A percentile compares a stretch with the other conserved stretches of the same genome.
These are phyloP conservation scores for Podospora anserina DNA, from an alignment of 495 filamentous ascomycete genomes.

Conservation along the genomic window DNA sequence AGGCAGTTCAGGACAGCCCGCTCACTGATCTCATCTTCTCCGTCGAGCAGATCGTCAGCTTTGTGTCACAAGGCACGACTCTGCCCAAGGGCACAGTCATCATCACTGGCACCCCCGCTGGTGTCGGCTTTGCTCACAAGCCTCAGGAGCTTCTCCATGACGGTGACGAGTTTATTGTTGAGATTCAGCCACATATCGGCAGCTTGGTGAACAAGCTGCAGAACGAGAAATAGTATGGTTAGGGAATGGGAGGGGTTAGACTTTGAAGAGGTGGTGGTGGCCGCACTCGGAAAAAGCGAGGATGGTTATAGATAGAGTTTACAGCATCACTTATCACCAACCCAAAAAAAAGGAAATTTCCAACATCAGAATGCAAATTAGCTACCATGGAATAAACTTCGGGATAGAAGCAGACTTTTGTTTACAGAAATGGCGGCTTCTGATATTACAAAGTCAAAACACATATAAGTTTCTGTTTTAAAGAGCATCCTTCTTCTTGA, in stretches of 20 bases:
- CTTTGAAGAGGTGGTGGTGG: background rate
- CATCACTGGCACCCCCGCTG: constrained; percentile 49
- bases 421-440: too few relatives aligned
- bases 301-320: too few relatives aligned
- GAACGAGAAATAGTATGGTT: constrained; percentile 37
- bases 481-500: too few relatives aligned
- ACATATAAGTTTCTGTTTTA: too few relatives aligned
- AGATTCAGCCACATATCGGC: constrained; percentile 46
- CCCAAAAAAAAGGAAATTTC: too few relatives aligned
- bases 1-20: constrained; percentile 48
- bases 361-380: too few relatives aligned
- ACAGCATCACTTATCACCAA: too few relatives aligned
- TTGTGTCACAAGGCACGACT: constrained; percentile 50
- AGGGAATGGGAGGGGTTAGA: background rate
- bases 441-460: too few relatives aligned
- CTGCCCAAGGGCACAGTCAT: constrained; percentile 45
- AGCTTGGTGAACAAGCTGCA: constrained; percentile 44
- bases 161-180: constrained; percentile 48
- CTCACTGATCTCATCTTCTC: constrained; percentile 51
- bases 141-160: constrained; percentile 44
- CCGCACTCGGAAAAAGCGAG: background rate
- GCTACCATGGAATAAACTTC: too few relatives aligned
- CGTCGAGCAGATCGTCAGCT: constrained; percentile 44
- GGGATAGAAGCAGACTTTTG: too few relatives aligned
- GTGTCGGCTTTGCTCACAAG: constrained; percentile 42